A percentile compares a stretch with the other conserved stretches of the same genome.
Conservation (phyloP, 441 rosid genomes). For the Pelargonium myrrhifolium region DNA sequence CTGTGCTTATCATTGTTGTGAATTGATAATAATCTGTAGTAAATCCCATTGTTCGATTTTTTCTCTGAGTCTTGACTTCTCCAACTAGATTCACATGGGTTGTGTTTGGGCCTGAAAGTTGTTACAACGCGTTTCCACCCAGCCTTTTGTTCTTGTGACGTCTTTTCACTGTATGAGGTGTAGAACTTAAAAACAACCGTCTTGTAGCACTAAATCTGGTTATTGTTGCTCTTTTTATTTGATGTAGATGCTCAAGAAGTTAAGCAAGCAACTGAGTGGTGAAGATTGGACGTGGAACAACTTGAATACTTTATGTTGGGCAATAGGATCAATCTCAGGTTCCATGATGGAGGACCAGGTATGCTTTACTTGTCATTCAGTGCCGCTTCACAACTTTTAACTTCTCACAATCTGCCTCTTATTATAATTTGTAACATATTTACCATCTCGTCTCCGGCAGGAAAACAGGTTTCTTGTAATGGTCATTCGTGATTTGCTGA, state of each 20-base stretch:
- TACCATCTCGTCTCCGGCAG: slow-evolving; percentile 34
- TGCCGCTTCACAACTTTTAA: neutral
- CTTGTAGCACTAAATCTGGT: neutral
- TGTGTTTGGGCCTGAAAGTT: neutral
- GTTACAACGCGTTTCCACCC: too few species aligned
- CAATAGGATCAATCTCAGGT: slow-evolving; percentile 98
- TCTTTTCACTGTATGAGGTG: neutral
- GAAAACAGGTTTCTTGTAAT: slow-evolving; percentile 98
- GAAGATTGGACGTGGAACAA: slow-evolving; percentile 99
- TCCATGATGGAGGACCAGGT: slow-evolving; percentile 99
- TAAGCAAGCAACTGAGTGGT: slow-evolving; percentile 89
- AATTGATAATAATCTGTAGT: neutral
- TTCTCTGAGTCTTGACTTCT: neutral
- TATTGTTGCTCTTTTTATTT: slow-evolving; percentile 14
- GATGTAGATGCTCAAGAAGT: slow-evolving; percentile 81
- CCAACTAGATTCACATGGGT: neutral
- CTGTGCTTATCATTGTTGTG: neutral
- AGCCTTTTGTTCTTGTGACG: too few species aligned
- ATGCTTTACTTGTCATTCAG: slow-evolving; percentile 10
- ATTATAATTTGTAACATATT: neutral
- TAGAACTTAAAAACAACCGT: too few species aligned
- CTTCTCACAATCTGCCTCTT: neutral
- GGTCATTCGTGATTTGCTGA: slow-evolving; percentile 96
- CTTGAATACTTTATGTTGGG: slow-evolving; percentile 96
- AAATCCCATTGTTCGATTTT: neutral